A percentile compares a stretch with the other conserved stretches of the same genome.
Conservation (phyloP, 805 yeast genomes). For the Jamesozyma jinghongensis region DNA sequence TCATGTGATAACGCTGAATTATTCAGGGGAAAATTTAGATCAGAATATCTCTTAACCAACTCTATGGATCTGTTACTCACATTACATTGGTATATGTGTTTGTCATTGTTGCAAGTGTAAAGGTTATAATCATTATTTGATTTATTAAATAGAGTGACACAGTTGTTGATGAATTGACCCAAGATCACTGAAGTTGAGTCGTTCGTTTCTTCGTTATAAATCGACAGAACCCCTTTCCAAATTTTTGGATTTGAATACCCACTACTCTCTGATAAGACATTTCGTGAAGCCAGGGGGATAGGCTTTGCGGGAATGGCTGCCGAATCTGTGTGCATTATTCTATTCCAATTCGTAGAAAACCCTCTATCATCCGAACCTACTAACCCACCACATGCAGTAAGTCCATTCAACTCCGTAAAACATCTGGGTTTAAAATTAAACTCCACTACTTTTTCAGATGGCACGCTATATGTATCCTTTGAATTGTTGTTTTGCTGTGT, state of each 20-base stretch:
- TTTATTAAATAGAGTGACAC: constrained; percentile 47
- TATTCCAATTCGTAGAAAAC: constrained; percentile 23
- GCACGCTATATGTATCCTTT: constrained; percentile 7
- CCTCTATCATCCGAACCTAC: constrained; percentile 33
- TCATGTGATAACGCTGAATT: constrained; percentile 65
- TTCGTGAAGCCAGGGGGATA: constrained; percentile 24
- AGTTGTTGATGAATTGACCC: constrained; percentile 79
- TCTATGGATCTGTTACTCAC: constrained; percentile 41
- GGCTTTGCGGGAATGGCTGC: constrained; percentile 17
- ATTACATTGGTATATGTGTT: constrained; percentile 55
- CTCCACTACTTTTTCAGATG: constrained; percentile 34
- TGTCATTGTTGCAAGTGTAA: constrained; percentile 78
- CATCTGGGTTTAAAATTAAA: constrained; percentile 66
- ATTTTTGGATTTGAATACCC: constrained; percentile 25
- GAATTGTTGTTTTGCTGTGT: background rate
- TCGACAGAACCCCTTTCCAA: constrained; percentile 44
- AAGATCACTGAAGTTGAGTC: constrained; percentile 43
- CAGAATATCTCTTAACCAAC: constrained; percentile 34
- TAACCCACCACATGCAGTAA: constrained; percentile 46
- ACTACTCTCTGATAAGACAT: constrained; percentile 21
- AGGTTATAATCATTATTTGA: constrained; percentile 43
- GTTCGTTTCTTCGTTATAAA: constrained; percentile 41
- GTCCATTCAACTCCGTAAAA: constrained; percentile 47
- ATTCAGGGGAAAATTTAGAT: constrained; percentile 61
- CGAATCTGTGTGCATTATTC: constrained; percentile 10